phyloP scores from a whole-genome alignment of 2,329 filamentous ascomycete genomes.

The Tolypocladium tundrense region DNA sequence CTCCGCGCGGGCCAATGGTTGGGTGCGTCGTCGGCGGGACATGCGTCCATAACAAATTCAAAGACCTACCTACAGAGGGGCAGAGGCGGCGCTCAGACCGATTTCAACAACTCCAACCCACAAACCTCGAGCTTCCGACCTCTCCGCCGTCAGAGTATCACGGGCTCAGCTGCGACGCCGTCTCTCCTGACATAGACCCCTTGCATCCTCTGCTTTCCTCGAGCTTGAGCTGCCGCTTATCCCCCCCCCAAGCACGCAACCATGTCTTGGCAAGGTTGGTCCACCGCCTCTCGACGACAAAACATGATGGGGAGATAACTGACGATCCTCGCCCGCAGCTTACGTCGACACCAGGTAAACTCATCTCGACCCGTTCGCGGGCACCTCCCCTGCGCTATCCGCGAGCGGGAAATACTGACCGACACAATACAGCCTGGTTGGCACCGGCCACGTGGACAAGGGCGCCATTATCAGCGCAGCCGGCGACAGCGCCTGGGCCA shows the following conservation, averaged over 20 bases:
- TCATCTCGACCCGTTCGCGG: not conserved
- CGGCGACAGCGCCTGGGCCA: constrained; percentile 73
- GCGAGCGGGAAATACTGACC: constrained; percentile 9
- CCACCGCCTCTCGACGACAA: constrained; percentile 14
- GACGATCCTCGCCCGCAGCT: constrained; percentile 21
- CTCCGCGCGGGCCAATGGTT: constrained; percentile 1
- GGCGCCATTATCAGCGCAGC: constrained; percentile 74
- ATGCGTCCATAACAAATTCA: not conserved
- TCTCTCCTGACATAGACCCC: not conserved
- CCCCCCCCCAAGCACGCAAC: constrained; percentile 15
- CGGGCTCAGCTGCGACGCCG: not conserved
- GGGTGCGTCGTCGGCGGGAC: not conserved
- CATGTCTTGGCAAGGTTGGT: constrained; percentile 69
- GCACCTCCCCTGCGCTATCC: not conserved
- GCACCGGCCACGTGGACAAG: constrained; percentile 69
- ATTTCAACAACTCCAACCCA: not conserved
- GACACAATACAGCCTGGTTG: constrained; percentile 55
- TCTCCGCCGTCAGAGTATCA: not conserved
- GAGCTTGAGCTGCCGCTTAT: constrained; percentile 1
- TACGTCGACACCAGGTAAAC: constrained; percentile 42
- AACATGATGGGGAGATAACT: constrained; percentile 6
- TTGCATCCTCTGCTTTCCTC: not conserved
- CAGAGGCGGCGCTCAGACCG: not conserved
- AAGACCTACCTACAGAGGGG: not conserved
- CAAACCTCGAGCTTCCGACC: not conserved